Percentiles rank a stretch among this genome's conserved stretches.
These are phyloP conservation scores for Neolentinus lepideus DNA, from an alignment of 1,284 basidiomycete species.

Conservation along the genomic window DNA sequence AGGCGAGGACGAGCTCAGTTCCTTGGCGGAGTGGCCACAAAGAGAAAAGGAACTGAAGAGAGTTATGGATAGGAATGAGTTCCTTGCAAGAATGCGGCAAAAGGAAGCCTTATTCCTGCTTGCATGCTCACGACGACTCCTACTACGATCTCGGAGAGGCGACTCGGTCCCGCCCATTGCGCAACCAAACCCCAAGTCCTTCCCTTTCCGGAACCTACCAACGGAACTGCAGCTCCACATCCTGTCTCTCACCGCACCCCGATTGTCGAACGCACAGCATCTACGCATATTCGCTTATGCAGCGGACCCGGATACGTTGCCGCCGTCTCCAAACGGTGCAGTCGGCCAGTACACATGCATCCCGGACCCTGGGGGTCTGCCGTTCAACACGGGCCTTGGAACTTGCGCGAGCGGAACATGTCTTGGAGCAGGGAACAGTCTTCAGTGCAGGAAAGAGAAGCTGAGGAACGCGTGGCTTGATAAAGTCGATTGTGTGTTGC, in stretches of 20 bases:
- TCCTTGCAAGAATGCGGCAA: constrained; percentile 36
- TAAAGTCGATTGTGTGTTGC: constrained; percentile 37
- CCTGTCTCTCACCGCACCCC: constrained; percentile 50
- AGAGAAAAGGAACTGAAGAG: constrained; percentile 30
- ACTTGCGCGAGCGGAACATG: constrained; percentile 26
- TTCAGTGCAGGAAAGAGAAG: constrained; percentile 33
- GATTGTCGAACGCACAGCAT: constrained; percentile 48
- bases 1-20: constrained; percentile 14
- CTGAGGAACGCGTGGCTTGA: constrained; percentile 37
- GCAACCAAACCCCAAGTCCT: constrained; percentile 12
- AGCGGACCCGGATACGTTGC: constrained; percentile 46
- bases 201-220: constrained; percentile 41
- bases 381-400: constrained; percentile 13
- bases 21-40: constrained; percentile 24
- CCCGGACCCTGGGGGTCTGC: constrained; percentile 25
- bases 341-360: constrained; percentile 16
- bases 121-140: constrained; percentile 39
- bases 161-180: constrained; percentile 2
- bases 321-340: constrained; percentile 16
- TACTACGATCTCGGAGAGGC: constrained; percentile 25
- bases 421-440: constrained; percentile 27
- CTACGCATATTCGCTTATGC: constrained; percentile 51
- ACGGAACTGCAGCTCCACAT: constrained; percentile 53
- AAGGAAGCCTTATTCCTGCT: constrained; percentile 46
- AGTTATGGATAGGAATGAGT: constrained; percentile 39